phyloP scores from a whole-genome alignment of 345 rosid species.

The Camelina laxa region DNA sequence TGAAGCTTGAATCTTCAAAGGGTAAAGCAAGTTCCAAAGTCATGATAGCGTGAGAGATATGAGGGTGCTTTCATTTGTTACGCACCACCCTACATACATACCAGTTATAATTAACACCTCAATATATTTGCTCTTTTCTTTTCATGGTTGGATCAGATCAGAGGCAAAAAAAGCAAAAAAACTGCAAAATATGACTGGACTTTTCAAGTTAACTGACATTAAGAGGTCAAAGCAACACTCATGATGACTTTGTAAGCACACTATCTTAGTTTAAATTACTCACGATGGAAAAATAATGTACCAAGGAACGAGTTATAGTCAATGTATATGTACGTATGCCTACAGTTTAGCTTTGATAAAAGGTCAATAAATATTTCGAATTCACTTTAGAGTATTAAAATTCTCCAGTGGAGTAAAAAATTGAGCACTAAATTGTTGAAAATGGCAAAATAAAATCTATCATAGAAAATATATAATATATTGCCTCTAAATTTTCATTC shows the following conservation, averaged over 20 bases:
- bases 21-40: constrained; percentile 18
- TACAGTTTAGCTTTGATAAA: background rate
- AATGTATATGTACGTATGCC: background rate
- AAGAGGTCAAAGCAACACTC: constrained; percentile 24
- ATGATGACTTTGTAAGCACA: constrained; percentile 27
- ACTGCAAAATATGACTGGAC: background rate
- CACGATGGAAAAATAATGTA: background rate
- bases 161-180: background rate
- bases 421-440: background rate
- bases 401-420: background rate
- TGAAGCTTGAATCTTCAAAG: background rate
- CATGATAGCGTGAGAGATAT: constrained; percentile 23
- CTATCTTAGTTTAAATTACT: background rate
- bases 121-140: constrained; percentile 1
- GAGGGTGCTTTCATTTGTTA: constrained; percentile 36
- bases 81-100: constrained; percentile 29
- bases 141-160: background rate
- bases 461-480: too few species aligned
- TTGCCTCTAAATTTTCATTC: background rate
- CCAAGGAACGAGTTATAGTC: background rate
- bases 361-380: background rate
- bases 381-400: background rate
- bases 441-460: background rate
- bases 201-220: constrained; percentile 3
- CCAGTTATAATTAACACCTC: background rate